Percentiles rank a stretch among this genome's conserved stretches.
Conservation (phyloP, 768 basidiomycete genomes). For the Gymnopilus dilepis region DNA sequence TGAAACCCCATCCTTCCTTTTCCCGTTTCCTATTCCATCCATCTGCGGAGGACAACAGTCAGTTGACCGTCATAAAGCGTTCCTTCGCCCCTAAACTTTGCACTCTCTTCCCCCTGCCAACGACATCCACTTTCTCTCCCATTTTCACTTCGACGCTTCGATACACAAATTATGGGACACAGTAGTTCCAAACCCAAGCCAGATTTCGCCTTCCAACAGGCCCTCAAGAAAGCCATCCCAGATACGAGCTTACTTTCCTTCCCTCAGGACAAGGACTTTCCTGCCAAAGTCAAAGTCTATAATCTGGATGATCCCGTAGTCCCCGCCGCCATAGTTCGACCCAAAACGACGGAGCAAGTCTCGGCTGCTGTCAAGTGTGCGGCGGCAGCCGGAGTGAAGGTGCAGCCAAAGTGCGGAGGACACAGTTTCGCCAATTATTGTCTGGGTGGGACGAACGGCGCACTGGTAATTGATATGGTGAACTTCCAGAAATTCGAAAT, state of each 20-base stretch:
- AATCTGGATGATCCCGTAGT: constrained; percentile 11
- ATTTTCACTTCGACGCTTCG: not conserved
- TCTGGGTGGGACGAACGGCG: constrained; percentile 8
- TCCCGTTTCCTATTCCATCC: not conserved
- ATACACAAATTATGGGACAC: not conserved
- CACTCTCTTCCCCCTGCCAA: not conserved
- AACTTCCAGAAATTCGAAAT: constrained; percentile 17
- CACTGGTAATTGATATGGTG: constrained; percentile 11
- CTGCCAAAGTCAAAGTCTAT: constrained; percentile 5
- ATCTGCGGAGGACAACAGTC: not conserved
- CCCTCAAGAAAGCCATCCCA: not conserved
- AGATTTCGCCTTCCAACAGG: not conserved
- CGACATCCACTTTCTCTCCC: not conserved
- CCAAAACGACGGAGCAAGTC: constrained; percentile 7
- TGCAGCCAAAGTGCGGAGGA: constrained; percentile 9
- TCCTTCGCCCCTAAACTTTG: not conserved
- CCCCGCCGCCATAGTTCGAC: constrained; percentile 11
- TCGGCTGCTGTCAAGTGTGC: constrained; percentile 13
- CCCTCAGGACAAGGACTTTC: constrained; percentile 12
- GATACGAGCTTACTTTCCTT: constrained; percentile 1
- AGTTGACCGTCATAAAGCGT: not conserved
- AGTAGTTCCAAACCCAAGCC: not conserved
- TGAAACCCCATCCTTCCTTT: not conserved
- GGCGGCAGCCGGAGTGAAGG: constrained; percentile 11
- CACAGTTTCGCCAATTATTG: constrained; percentile 16